A percentile compares a stretch with the other conserved stretches of the same genome.
These are phyloP conservation scores for Aspergillus aculeatus DNA, from an alignment of 2,329 filamentous ascomycete species.

Conservation along the genomic window DNA sequence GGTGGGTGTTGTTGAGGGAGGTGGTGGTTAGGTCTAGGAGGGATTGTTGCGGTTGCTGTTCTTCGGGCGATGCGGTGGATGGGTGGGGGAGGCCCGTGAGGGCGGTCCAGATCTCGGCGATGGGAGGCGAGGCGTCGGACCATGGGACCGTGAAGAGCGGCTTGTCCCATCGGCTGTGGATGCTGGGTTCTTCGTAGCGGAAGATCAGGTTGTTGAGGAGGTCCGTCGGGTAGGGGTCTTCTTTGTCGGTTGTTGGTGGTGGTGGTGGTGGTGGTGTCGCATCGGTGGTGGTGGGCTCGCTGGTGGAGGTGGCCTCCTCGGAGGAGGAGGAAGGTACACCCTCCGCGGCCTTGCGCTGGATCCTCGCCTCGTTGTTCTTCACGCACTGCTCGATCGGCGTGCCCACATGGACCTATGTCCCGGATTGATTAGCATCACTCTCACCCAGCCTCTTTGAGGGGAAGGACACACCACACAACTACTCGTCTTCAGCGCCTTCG, in stretches of 20 bases:
- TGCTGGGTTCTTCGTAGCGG: conserved; percentile 67
- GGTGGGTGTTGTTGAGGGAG: background rate
- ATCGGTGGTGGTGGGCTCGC: conserved; percentile 6
- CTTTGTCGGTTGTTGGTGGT: conserved; percentile 15
- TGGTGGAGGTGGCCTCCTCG: conserved; percentile 4
- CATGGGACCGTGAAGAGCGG: conserved; percentile 63
- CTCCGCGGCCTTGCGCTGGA: conserved; percentile 21
- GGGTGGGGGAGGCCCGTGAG: conserved; percentile 42
- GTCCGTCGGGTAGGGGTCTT: conserved; percentile 51
- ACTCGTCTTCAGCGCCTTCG: conserved; percentile 61
- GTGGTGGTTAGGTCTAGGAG: conserved; percentile 12
- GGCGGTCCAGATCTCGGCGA: conserved; percentile 61
- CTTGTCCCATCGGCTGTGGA: conserved; percentile 64
- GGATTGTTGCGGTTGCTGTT: conserved; percentile 19
- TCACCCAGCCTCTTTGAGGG: background rate
- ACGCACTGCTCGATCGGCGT: conserved; percentile 56
- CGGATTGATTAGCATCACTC: background rate
- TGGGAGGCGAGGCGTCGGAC: conserved; percentile 55
- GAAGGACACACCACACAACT: conserved; percentile 57
- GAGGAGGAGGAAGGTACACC: no score
- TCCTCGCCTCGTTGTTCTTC: conserved; percentile 50
- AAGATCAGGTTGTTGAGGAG: conserved; percentile 65
- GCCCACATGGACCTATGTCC: conserved; percentile 54
- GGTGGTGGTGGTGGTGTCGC: background rate
- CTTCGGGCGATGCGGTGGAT: conserved; percentile 11